Evolutionary conservation across 768 basidiomycete genomes (phyloP).

Genomic region (Russula olivacea): DNA sequence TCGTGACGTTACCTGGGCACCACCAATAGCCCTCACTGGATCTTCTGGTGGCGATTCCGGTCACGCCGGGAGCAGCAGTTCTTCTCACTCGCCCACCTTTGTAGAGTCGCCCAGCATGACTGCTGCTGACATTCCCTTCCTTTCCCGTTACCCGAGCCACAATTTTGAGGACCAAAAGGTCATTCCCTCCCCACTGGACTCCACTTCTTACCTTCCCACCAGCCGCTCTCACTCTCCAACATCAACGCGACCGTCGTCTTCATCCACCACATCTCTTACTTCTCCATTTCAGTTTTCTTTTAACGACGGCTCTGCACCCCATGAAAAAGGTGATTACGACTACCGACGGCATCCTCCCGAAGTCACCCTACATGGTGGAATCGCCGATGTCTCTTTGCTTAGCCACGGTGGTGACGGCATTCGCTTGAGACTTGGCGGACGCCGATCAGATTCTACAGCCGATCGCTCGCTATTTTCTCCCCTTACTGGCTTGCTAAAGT

Average conservation of each 20-base stretch:
- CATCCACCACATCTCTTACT: constrained; percentile 52
- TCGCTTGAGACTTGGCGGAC: constrained; percentile 52
- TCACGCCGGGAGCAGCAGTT: constrained; percentile 37
- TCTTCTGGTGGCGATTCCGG: constrained; percentile 41
- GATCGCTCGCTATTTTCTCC: constrained; percentile 46
- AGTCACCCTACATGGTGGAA: constrained; percentile 67
- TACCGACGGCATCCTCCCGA: constrained; percentile 59
- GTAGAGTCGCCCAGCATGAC: constrained; percentile 52
- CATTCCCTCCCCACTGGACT: constrained; percentile 44
- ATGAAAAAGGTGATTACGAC: constrained; percentile 60
- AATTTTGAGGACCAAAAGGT: constrained; percentile 53
- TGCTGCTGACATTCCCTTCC: constrained; percentile 44
- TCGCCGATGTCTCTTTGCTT: constrained; percentile 60
- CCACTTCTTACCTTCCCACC: constrained; percentile 52
- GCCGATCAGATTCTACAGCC: constrained; percentile 43
- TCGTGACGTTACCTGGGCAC: constrained; percentile 30
- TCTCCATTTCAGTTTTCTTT: constrained; percentile 65
- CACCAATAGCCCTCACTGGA: constrained; percentile 29
- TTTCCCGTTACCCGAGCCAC: constrained; percentile 37
- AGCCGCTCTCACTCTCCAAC: constrained; percentile 72
- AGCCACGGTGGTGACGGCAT: constrained; percentile 48
- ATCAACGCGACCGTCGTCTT: constrained; percentile 56
- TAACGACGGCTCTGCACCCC: constrained; percentile 45
- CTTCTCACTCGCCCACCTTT: constrained; percentile 49
- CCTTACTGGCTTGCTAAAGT: constrained; percentile 44